These are phyloP conservation scores for Fusarium mangiferae DNA, from an alignment of 2,329 filamentous ascomycete genomes.

Conservation along the genomic window DNA sequence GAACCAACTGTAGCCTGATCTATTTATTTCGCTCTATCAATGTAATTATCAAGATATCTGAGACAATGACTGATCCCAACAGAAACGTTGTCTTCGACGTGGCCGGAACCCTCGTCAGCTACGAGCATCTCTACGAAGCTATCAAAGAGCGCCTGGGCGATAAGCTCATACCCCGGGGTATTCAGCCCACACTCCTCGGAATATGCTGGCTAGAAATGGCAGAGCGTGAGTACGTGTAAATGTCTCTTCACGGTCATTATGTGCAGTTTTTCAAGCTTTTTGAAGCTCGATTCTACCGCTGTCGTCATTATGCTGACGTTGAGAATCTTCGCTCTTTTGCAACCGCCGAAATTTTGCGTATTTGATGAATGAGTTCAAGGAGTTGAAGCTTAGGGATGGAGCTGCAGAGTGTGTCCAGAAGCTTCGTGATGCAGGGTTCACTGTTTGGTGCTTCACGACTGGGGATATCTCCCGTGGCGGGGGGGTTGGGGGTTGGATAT, in stretches of 20 bases:
- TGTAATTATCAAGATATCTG: fast-evolving
- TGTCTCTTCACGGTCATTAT: not conserved
- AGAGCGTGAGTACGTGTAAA: not conserved
- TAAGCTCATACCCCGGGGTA: not conserved
- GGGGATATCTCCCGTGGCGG: not conserved
- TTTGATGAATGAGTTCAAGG: not conserved
- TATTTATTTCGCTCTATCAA: too few species aligned
- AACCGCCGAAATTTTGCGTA: not conserved
- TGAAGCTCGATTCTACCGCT: not conserved
- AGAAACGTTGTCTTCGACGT: constrained; percentile 1
- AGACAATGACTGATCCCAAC: not conserved
- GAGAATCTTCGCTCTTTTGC: not conserved
- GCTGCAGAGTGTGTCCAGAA: not conserved
- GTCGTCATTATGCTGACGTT: not conserved
- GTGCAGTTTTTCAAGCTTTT: not conserved
- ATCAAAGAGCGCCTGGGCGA: not conserved
- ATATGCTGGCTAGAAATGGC: not conserved
- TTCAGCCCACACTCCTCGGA: not conserved
- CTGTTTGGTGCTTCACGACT: not conserved
- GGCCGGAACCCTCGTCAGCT: not conserved
- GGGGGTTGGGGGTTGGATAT: too few species aligned
- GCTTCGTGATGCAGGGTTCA: not conserved
- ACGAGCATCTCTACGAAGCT: not conserved
- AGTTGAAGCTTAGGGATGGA: not conserved
- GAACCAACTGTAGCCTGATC: not conserved